Percentiles rank a stretch among this genome's conserved stretches.
Conservation (phyloP, 2,329 filamentous ascomycete genomes). For the Didymella pomorum region DNA sequence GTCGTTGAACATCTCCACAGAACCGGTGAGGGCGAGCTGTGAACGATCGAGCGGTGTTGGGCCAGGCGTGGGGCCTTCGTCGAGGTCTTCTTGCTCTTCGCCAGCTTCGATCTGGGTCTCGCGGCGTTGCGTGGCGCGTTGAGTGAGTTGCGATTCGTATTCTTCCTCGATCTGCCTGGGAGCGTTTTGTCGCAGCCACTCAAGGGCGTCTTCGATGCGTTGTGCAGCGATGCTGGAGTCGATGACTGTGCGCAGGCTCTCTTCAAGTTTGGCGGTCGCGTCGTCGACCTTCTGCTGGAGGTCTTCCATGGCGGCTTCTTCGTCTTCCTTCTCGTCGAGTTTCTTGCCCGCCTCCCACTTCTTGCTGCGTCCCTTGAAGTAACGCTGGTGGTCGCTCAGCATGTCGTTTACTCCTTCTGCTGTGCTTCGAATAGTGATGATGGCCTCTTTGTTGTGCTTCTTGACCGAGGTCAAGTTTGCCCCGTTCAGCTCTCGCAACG, state of each 20-base stretch:
- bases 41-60: slow-evolving; percentile 48
- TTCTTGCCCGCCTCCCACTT: slow-evolving; percentile 47
- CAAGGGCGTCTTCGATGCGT: slow-evolving; percentile 55
- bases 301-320: slow-evolving; percentile 51
- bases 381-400: slow-evolving; percentile 52
- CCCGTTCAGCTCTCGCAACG: slow-evolving; percentile 56
- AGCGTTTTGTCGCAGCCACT: slow-evolving; percentile 51
- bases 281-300: slow-evolving; percentile 56
- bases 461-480: slow-evolving; percentile 57
- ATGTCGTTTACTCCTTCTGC: slow-evolving; percentile 66
- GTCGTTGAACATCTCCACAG: slow-evolving; percentile 49
- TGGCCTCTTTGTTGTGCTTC: slow-evolving; percentile 58
- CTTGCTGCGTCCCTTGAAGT: slow-evolving; percentile 45
- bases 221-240: slow-evolving; percentile 62
- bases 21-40: slow-evolving; percentile 43
- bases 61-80: slow-evolving; percentile 50
- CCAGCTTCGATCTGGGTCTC: slow-evolving; percentile 33
- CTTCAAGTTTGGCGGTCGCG: slow-evolving; percentile 65
- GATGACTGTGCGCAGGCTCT: slow-evolving; percentile 64
- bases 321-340: slow-evolving; percentile 51
- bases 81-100: slow-evolving; percentile 48
- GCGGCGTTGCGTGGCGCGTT: slow-evolving; percentile 42
- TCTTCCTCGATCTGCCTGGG: slow-evolving; percentile 41
- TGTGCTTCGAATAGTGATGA: slow-evolving; percentile 56
- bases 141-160: slow-evolving; percentile 48